Evolutionary conservation across 1,284 basidiomycete genomes (phyloP), one percentile per base, ranked within the genome.

Genomic region (Fistulina hepatica): DNA sequence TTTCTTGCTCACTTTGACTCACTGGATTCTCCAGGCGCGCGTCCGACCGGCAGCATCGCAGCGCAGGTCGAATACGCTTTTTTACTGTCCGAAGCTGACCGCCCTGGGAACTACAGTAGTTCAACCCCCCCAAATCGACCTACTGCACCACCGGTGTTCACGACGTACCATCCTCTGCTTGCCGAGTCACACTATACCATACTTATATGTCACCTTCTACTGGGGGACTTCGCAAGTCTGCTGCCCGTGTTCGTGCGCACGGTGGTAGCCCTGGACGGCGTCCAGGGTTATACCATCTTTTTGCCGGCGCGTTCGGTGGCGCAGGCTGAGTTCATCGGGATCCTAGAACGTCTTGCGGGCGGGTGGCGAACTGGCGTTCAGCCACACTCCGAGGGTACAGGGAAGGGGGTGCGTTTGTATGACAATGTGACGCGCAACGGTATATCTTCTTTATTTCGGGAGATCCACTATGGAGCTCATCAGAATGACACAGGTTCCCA

Each of bases 281-380:
- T 89, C 22, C 85, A 88, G 52, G 84, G 81, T 0, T 88, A 84
- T 55, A 85, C 85, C 9, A 67, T 90, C 24, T 90, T 90, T 56
- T 61, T 85, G 0, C 81, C 82, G 5, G 81, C 85, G 8, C 65
- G 85, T 21, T 85, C 81, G 11, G 83, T 88, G 77, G 76, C 79
- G 0, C 84, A 89, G 50, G 82, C 83, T 8, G 84, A 89, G 57
- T 88, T 86, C 48, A 59, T 83, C 39, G 85, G 89, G 53, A 65
- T 82, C 7, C 63, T 88, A 39, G 83, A 88, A 48, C 70, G 84
- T 6, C 70, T 89, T 27, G 76, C 81, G 0, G 58, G 65, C 17
- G 77, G 82, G 1, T 86, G 81, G 81, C 65, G 56, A 41, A 61
- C 60, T 23, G 83, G 76, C 12, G 56, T 67, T n/a, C 65, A 70